phyloP scores from a whole-genome alignment of 345 rosid genomes.

The Salix brachista region DNA sequence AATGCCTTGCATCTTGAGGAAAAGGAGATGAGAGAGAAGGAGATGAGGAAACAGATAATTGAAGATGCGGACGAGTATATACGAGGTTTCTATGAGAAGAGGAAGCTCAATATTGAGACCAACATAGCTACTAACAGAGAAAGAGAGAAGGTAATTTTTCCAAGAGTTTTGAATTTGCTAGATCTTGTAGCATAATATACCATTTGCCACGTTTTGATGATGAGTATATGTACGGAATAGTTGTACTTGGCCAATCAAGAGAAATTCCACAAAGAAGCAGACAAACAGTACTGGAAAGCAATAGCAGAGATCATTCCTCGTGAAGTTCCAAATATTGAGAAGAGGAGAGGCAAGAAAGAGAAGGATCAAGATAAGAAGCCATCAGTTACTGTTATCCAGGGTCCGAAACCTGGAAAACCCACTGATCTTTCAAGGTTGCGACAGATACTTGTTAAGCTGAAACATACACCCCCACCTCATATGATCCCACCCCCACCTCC shows the following conservation, averaged over 20 bases:
- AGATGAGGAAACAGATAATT: constrained; percentile 32
- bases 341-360: constrained; percentile 36
- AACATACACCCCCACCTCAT: constrained; percentile 37
- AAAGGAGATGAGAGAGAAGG: constrained; percentile 34
- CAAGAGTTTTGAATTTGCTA: neutral
- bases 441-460: constrained; percentile 29
- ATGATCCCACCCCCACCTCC: constrained; percentile 38
- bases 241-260: constrained; percentile 25
- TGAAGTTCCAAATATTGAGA: constrained; percentile 33
- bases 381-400: constrained; percentile 25
- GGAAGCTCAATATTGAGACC: constrained; percentile 30
- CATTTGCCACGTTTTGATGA: neutral
- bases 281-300: constrained; percentile 37
- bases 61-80: constrained; percentile 27
- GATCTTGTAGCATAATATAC: neutral
- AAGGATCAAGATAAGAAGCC: constrained; percentile 35
- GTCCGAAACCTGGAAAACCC: constrained; percentile 37
- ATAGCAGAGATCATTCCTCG: constrained; percentile 30
- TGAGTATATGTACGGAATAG: constrained; percentile 13
- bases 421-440: constrained; percentile 35
- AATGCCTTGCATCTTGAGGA: constrained; percentile 33
- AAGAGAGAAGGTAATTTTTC: constrained; percentile 23
- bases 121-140: constrained; percentile 27
- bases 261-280: constrained; percentile 33
- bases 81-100: constrained; percentile 30